Evolutionary conservation across 768 basidiomycete species (phyloP).

Genomic region (Mycena epipterygia): DNA sequence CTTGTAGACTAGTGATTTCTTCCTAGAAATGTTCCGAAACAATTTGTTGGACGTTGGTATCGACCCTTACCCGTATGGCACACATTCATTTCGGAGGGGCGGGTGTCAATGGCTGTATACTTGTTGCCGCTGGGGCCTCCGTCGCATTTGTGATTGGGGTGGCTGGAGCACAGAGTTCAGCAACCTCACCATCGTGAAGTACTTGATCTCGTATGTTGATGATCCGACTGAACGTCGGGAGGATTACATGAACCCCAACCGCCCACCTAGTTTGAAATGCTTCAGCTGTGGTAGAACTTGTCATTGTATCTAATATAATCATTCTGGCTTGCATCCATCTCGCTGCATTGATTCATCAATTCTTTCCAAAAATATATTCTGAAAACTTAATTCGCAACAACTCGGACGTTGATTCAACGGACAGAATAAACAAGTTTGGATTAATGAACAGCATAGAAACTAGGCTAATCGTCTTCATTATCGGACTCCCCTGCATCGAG

Average conservation of each 20-base stretch:
- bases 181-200: conserved; percentile 48
- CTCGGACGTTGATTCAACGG: background rate
- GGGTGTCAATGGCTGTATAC: conserved; percentile 51
- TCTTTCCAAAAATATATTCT: too few relatives aligned
- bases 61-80: conserved; percentile 54
- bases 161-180: conserved; percentile 58
- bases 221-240: conserved; percentile 45
- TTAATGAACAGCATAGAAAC: too few relatives aligned
- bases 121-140: conserved; percentile 48
- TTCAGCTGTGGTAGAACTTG: conserved; percentile 32
- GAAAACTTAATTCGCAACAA: too few relatives aligned
- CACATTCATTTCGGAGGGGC: conserved; percentile 50
- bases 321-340: too few relatives aligned
- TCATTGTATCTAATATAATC: conserved; percentile 30
- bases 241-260: conserved; percentile 52
- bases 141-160: conserved; percentile 58
- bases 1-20: conserved; percentile 48
- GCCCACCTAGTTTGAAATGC: conserved; percentile 41
- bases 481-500: background rate
- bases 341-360: background rate
- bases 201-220: conserved; percentile 46
- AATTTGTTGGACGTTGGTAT: conserved; percentile 55
- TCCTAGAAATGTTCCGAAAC: conserved; percentile 54
- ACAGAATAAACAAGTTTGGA: background rate
- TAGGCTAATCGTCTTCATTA: background rate